Base-by-base conservation (phyloP, 345 rosid genomes). In the Citrus australasica region DNA sequence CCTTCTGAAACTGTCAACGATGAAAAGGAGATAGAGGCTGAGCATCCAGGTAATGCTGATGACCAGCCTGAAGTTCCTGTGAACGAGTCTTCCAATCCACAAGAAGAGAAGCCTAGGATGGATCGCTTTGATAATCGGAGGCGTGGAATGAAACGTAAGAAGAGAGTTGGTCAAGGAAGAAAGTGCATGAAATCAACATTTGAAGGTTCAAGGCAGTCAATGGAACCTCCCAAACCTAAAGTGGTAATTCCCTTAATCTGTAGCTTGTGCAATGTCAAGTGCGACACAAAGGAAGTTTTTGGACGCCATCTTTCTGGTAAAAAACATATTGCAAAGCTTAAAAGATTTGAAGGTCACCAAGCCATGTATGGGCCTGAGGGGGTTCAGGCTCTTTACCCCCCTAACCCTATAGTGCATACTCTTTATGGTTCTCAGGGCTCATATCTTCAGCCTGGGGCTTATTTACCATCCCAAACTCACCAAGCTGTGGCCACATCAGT, bases 221-320 rank as follows among this genome's bases (percentile, higher is more conserved):
- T 38, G 27, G 82, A 79, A 71, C 80, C 82, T 70, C 71, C 59
- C 73, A 73, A 79, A 71, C 79, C 80, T 21, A 83, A 83, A 79
- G 81, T 70, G 14, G 82, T 79, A 19, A 76, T 67, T 78, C 84
- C 83, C 16, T n/a, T 86, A n/a, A 56, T 82, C 22, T 84, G 89
- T 28, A 82, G 77, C 51, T 28, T 84, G 64, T 84, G 86, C 82
- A 84, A 84, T 72, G 82, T 80, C 78, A 80, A 79, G 79, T 86
- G 89, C 33, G 78, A 82, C 70, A 80, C 84, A 19, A 37, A 48
- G 55, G 84, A 82, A 70, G 84, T 82, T 73, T 74, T 86, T 33
- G 77, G 76, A 72, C 28, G 76, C 62, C 89, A 86, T 82, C 71
- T 82, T 67, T 80, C 84, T 72, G 89, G 89, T 61, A 81, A 81